phyloP scores from a whole-genome alignment of 257 asterid species.

The Capsicum rhomboideum region DNA sequence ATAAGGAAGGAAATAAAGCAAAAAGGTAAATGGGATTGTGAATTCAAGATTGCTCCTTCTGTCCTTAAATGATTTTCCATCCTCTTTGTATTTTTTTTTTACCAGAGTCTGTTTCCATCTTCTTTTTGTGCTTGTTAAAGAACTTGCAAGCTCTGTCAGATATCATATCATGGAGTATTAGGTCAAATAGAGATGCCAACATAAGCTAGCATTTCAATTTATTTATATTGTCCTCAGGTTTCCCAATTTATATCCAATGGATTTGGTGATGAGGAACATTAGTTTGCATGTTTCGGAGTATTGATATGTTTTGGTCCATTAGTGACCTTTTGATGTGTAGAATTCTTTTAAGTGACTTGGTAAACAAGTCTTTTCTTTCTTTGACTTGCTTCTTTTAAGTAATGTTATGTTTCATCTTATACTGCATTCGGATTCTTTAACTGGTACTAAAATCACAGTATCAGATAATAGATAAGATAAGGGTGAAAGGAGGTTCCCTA shows the following conservation, averaged over 20 bases:
- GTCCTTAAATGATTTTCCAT: not conserved
- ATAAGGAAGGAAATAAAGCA: not conserved
- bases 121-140: not conserved
- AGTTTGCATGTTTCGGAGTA: not conserved
- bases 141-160: not conserved
- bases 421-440: not conserved
- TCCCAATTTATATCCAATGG: not conserved
- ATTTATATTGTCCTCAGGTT: not conserved
- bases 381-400: not conserved
- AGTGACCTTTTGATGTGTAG: not conserved
- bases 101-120: not conserved
- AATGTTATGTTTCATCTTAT: not conserved
- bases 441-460: not conserved
- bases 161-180: not conserved
- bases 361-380: not conserved
- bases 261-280: not conserved
- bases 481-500: not conserved
- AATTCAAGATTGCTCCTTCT: not conserved
- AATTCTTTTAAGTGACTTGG: not conserved
- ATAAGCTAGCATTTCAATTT: not conserved
- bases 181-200: not conserved
- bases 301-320: not conserved
- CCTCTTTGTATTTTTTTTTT: not conserved
- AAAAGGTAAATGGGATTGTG: not conserved
- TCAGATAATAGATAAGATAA: not conserved